phyloP scores from a whole-genome alignment of 2,329 filamentous ascomycete genomes.

The Pezicula radicicola region DNA sequence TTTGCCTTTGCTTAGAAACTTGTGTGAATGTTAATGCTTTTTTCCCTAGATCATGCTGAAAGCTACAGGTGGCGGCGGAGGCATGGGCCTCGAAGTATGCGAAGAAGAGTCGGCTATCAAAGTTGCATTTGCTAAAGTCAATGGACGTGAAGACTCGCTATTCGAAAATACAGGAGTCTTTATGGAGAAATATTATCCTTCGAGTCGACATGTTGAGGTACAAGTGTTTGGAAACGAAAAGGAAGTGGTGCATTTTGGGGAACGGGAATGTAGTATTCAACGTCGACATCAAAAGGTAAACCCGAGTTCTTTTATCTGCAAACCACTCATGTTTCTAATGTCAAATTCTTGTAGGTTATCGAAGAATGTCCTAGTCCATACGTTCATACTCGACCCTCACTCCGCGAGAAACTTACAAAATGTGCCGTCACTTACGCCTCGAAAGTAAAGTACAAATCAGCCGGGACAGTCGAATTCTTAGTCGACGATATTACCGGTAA shows the following conservation, averaged over 20 bases:
- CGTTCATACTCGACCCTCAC: conserved; percentile 33
- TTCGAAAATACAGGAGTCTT: conserved; percentile 53
- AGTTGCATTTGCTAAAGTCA: conserved; percentile 33
- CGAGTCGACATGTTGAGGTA: conserved; percentile 41
- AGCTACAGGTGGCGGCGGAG: conserved; percentile 44
- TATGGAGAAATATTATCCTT: conserved; percentile 40
- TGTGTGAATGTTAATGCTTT: neutral
- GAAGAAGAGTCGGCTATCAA: conserved; percentile 27
- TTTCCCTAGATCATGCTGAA: conserved; percentile 39
- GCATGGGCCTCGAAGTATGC: conserved; percentile 39
- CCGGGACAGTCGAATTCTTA: conserved; percentile 64
- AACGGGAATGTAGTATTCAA: conserved; percentile 47
- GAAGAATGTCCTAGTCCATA: conserved; percentile 41
- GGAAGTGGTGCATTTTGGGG: conserved; percentile 35
- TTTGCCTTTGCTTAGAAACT: neutral
- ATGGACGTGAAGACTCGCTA: conserved; percentile 34
- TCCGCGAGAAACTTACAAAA: conserved; percentile 31
- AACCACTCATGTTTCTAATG: too few species aligned
- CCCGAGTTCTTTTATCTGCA: too few species aligned
- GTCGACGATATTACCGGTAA: conserved; percentile 39
- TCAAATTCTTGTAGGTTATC: neutral
- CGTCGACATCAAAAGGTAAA: conserved; percentile 44
- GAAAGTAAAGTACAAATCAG: conserved; percentile 48
- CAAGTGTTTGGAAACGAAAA: conserved; percentile 42
- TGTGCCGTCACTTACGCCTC: conserved; percentile 35